phyloP scores from a whole-genome alignment of 495 filamentous ascomycete species.

The Aspergillus cristatus region DNA sequence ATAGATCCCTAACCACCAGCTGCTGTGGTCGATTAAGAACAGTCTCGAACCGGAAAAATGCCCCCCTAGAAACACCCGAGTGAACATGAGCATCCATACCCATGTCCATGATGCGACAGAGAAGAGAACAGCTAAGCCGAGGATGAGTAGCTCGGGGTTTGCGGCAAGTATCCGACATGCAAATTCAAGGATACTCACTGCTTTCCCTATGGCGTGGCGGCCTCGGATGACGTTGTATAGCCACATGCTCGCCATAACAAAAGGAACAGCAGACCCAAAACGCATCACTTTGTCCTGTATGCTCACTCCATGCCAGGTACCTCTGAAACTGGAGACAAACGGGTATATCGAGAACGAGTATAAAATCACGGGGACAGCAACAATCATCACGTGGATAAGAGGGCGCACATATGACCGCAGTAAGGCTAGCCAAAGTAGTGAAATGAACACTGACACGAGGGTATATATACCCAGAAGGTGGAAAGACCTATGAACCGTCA shows the following conservation, averaged over 20 bases:
- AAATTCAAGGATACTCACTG: constrained; percentile 83
- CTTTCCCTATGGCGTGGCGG: constrained; percentile 67
- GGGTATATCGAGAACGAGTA: constrained; percentile 86
- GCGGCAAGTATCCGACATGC: constrained; percentile 76
- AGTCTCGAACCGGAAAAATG: constrained; percentile 52
- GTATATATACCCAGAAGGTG: constrained; percentile 86
- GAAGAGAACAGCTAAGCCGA: constrained; percentile 71
- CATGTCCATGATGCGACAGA: constrained; percentile 82
- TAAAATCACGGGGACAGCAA: constrained; percentile 77
- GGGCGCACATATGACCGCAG: constrained; percentile 76
- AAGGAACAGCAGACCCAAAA: constrained; percentile 71
- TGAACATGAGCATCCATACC: constrained; percentile 96
- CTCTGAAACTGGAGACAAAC: constrained; percentile 80
- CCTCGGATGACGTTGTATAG: constrained; percentile 68
- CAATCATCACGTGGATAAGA: constrained; percentile 65
- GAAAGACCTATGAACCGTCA: constrained; percentile 75
- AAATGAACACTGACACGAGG: constrained; percentile 76
- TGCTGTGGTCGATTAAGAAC: constrained; percentile 75
- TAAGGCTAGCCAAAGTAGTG: constrained; percentile 82
- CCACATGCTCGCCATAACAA: constrained; percentile 67
- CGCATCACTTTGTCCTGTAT: constrained; percentile 86
- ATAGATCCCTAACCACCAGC: constrained; percentile 83
- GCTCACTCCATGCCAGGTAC: constrained; percentile 55
- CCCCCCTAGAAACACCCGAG: constrained; percentile 81
- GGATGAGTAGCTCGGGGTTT: constrained; percentile 70